A percentile compares a stretch with the other conserved stretches of the same genome.
phyloP scores from a whole-genome alignment of 768 basidiomycete genomes.

The Suillus luteus region DNA sequence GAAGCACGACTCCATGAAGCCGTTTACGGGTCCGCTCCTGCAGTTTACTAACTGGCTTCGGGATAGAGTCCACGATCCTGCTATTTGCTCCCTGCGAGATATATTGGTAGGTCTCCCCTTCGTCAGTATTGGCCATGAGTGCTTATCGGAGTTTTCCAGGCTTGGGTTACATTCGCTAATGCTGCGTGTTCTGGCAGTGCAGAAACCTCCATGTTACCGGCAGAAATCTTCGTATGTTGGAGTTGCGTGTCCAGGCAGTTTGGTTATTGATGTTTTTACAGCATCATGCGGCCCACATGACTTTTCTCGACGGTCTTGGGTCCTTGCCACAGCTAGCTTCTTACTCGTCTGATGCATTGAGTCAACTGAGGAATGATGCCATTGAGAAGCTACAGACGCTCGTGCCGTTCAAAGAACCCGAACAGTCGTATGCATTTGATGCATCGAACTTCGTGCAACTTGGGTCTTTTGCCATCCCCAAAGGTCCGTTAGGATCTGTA shows the following conservation, averaged over 20 bases:
- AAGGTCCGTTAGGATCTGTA: constrained; percentile 46
- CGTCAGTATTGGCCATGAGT: neutral
- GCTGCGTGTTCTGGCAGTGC: constrained; percentile 40
- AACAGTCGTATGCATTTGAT: constrained; percentile 35
- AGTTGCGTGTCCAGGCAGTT: neutral
- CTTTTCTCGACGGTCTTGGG: constrained; percentile 85
- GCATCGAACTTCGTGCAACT: constrained; percentile 49
- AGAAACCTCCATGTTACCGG: constrained; percentile 38
- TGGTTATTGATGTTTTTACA: constrained; percentile 35
- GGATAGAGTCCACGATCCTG: constrained; percentile 55
- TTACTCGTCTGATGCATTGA: constrained; percentile 60
- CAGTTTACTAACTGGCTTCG: constrained; percentile 85
- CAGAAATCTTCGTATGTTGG: constrained; percentile 65
- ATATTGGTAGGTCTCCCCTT: constrained; percentile 62
- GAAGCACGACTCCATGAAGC: constrained; percentile 52
- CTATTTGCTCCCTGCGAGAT: constrained; percentile 80
- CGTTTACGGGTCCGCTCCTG: constrained; percentile 63
- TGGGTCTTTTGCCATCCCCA: constrained; percentile 72
- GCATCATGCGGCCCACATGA: constrained; percentile 95
- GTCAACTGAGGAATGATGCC: constrained; percentile 63
- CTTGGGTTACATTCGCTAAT: constrained; percentile 92
- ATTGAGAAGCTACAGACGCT: constrained; percentile 53
- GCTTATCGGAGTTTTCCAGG: constrained; percentile 44
- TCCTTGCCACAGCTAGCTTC: constrained; percentile 73
- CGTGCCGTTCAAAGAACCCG: constrained; percentile 44